These are phyloP conservation scores for Melampsora americana DNA, from an alignment of 1,284 basidiomycete species.

Conservation along the genomic window DNA sequence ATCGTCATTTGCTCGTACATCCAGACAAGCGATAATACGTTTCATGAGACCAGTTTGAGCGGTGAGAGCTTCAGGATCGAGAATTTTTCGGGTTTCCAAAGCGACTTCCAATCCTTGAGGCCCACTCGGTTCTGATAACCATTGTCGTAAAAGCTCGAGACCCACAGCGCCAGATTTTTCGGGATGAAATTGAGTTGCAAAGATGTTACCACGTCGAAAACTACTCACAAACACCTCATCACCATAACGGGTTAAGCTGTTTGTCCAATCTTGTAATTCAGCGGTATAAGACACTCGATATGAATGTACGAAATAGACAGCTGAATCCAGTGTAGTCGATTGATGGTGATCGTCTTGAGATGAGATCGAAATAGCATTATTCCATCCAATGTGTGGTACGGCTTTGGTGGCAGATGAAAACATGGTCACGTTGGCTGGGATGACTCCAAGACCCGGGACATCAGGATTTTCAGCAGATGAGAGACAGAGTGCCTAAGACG, in stretches of 20 bases:
- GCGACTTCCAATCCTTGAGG: background rate
- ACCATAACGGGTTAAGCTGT: slow-evolving; percentile 89
- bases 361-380: slow-evolving; percentile 58
- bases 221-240: slow-evolving; percentile 85
- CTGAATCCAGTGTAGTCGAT: slow-evolving; percentile 57
- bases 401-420: slow-evolving; percentile 68
- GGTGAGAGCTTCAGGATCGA: slow-evolving; percentile 49
- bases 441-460: slow-evolving; percentile 66
- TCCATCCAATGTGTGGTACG: slow-evolving; percentile 99
- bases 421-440: slow-evolving; percentile 67
- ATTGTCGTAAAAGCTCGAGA: slow-evolving; percentile 72
- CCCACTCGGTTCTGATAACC: slow-evolving; percentile 61
- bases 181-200: slow-evolving; percentile 95
- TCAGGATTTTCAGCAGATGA: slow-evolving; percentile 71
- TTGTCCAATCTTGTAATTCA: slow-evolving; percentile 64
- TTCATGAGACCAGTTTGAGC: slow-evolving; percentile 70
- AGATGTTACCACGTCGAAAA: slow-evolving; percentile 79
- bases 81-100: slow-evolving; percentile 1
- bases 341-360: slow-evolving; percentile 57
- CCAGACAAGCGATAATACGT: slow-evolving; percentile 95
- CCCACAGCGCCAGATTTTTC: slow-evolving; percentile 96
- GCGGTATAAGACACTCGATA: slow-evolving; percentile 74
- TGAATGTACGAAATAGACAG: slow-evolving; percentile 98
- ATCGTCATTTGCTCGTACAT: slow-evolving; percentile 87
- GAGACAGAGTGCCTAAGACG: slow-evolving; percentile 68